Conservation (phyloP, 2,329 filamentous ascomycete species). For the Neoarthrinium moseri region DNA sequence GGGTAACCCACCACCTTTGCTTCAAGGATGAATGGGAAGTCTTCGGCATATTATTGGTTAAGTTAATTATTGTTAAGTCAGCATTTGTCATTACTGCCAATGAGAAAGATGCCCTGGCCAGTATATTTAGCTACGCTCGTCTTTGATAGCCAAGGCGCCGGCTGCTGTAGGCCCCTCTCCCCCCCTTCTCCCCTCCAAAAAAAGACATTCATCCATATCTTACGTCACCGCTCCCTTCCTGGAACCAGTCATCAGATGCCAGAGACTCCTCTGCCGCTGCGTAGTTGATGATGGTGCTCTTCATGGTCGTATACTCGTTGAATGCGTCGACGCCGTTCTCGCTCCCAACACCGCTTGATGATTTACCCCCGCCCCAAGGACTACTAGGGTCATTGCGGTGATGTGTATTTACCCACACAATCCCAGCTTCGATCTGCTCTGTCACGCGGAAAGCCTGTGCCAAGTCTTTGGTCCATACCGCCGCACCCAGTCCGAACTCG, state of each 20-base stretch:
- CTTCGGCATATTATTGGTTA: too few species aligned
- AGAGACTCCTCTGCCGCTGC: constrained; percentile 52
- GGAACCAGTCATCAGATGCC: constrained; percentile 66
- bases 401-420: constrained; percentile 59
- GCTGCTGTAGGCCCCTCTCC: too few species aligned
- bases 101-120: too few species aligned
- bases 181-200: too few species aligned
- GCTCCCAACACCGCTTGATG: constrained; percentile 65
- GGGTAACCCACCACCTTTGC: too few species aligned
- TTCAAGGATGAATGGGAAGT: too few species aligned
- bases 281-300: constrained; percentile 71
- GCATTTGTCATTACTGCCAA: too few species aligned
- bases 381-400: constrained; percentile 72
- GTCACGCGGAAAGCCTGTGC: constrained; percentile 72
- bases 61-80: too few species aligned
- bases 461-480: constrained; percentile 73
- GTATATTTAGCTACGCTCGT: too few species aligned
- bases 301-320: constrained; percentile 56
- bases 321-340: constrained; percentile 70
- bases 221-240: constrained; percentile 53
- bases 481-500: constrained; percentile 74
- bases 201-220: constrained; percentile 51
- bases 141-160: too few species aligned
- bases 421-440: constrained; percentile 67
- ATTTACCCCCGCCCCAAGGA: constrained; percentile 66